These are phyloP conservation scores for Theobroma cacao DNA, from an alignment of 345 rosid genomes.

Conservation along the genomic window DNA sequence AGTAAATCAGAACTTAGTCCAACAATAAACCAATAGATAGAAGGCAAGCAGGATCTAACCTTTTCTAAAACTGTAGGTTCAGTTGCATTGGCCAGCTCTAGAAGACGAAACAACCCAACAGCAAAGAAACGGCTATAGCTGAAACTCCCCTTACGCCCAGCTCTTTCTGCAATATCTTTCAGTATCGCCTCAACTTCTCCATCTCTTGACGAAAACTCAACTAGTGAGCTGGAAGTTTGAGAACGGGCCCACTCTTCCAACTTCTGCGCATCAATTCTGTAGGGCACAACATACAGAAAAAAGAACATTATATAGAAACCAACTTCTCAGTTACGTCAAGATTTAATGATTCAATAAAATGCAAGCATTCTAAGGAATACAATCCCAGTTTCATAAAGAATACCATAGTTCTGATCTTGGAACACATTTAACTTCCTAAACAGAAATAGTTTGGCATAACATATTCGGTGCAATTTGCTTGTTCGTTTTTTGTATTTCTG, in stretches of 20 bases:
- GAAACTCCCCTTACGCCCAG: constrained; percentile 65
- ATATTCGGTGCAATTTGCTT: background rate
- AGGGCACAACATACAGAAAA: constrained; percentile 2
- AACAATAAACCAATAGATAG: background rate
- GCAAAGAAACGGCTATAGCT: constrained; percentile 99
- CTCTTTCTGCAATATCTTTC: constrained; percentile 83
- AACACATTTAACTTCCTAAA: background rate
- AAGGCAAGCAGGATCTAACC: constrained; percentile 39
- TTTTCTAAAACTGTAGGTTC: constrained; percentile 84
- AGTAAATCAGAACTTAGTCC: background rate
- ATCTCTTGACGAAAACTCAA: constrained; percentile 70
- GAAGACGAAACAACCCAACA: constrained; percentile 91
- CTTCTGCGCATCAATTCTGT: constrained; percentile 77
- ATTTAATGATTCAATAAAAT: background rate
- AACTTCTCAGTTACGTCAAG: background rate
- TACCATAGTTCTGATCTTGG: background rate
- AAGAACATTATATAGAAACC: background rate
- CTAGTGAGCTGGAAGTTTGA: constrained; percentile 64
- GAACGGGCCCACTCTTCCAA: constrained; percentile 90
- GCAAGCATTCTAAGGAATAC: background rate
- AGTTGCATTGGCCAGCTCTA: constrained; percentile 85
- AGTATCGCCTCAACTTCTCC: constrained; percentile 81
- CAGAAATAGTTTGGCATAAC: background rate
- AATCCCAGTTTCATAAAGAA: background rate
- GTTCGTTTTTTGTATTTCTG: background rate